These are phyloP conservation scores for Tuber melanosporum DNA, from an alignment of 495 filamentous ascomycete genomes.

Conservation along the genomic window DNA sequence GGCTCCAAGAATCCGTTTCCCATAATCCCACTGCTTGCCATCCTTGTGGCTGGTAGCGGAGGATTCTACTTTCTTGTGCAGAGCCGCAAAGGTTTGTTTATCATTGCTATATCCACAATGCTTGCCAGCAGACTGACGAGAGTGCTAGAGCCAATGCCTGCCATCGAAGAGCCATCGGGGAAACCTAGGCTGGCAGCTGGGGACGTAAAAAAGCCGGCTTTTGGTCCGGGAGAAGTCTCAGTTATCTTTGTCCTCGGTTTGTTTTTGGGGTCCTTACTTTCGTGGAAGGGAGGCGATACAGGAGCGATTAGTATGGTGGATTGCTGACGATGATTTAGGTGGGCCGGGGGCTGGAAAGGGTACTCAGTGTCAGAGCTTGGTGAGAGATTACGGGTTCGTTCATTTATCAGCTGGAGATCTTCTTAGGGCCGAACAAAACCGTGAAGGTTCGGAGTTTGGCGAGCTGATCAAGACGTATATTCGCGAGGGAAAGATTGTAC, in stretches of 20 bases:
- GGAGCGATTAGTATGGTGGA: background rate
- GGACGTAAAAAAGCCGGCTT: conserved; percentile 59
- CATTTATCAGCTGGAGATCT: conserved; percentile 93
- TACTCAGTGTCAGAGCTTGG: conserved; percentile 83
- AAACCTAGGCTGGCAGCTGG: conserved; percentile 49
- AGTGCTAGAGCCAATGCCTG: conserved; percentile 42
- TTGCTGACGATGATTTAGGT: conserved; percentile 13
- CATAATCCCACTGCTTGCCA: conserved; percentile 42
- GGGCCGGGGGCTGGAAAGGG: conserved; percentile 74
- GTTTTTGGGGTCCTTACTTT: conserved; percentile 2
- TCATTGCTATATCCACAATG: conserved; percentile 6
- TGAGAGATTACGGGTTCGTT: conserved; percentile 81
- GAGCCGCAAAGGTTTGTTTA: conserved; percentile 32
- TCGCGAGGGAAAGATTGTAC: conserved; percentile 82
- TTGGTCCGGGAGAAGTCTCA: conserved; percentile 69
- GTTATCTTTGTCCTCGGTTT: conserved; percentile 76
- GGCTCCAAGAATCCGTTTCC: conserved; percentile 39
- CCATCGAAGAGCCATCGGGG: conserved; percentile 45
- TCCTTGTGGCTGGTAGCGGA: conserved; percentile 48
- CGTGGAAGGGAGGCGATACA: background rate
- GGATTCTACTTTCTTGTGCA: conserved; percentile 47
- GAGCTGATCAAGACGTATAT: conserved; percentile 85
- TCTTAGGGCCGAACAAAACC: conserved; percentile 84
- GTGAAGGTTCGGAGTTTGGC: conserved; percentile 77
- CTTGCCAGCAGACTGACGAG: conserved; percentile 19